Percentiles rank a stretch among this genome's conserved stretches.
These are phyloP conservation scores for Pulveroboletus sp. DNA, from an alignment of 768 basidiomycete species.

Conservation along the genomic window DNA sequence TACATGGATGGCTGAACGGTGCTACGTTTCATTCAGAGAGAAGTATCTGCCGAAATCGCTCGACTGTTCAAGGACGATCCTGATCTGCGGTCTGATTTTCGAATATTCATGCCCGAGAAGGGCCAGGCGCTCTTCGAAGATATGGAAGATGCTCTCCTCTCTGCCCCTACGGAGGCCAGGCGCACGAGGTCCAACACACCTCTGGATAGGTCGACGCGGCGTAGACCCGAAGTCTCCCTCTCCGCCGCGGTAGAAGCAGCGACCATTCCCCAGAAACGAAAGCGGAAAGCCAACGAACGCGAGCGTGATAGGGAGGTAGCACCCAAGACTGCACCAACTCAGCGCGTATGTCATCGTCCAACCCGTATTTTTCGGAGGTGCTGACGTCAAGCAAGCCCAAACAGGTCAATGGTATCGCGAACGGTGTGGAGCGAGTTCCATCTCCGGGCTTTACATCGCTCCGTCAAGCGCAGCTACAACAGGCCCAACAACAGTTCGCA, in stretches of 20 bases:
- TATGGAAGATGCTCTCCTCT: conserved; percentile 27
- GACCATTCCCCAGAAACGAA: conserved; percentile 62
- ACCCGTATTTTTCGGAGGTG: background rate
- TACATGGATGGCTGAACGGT: background rate
- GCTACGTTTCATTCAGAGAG: conserved; percentile 35
- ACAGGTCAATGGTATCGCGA: conserved; percentile 23
- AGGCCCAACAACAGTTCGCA: conserved; percentile 18
- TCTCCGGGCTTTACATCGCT: conserved; percentile 22
- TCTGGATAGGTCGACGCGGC: conserved; percentile 37
- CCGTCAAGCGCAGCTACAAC: conserved; percentile 25
- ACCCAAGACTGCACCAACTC: conserved; percentile 18
- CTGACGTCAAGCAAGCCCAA: conserved; percentile 17
- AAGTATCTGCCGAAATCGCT: conserved; percentile 66
- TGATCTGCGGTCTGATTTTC: conserved; percentile 69
- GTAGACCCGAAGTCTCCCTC: conserved; percentile 45
- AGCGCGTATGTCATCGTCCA: conserved; percentile 21
- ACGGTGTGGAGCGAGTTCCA: conserved; percentile 19
- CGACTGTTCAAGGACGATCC: conserved; percentile 71
- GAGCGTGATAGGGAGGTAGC: conserved; percentile 35
- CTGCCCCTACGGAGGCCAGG: conserved; percentile 24
- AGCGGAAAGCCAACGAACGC: conserved; percentile 53
- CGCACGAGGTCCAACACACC: conserved; percentile 36
- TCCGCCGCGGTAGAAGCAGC: conserved; percentile 35
- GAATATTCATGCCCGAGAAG: conserved; percentile 68
- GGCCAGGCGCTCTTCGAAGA: conserved; percentile 50